Percentiles rank a stretch among this genome's conserved stretches.
phyloP scores from a whole-genome alignment of 2,329 filamentous ascomycete species.

The Colletotrichum cordylinicola region DNA sequence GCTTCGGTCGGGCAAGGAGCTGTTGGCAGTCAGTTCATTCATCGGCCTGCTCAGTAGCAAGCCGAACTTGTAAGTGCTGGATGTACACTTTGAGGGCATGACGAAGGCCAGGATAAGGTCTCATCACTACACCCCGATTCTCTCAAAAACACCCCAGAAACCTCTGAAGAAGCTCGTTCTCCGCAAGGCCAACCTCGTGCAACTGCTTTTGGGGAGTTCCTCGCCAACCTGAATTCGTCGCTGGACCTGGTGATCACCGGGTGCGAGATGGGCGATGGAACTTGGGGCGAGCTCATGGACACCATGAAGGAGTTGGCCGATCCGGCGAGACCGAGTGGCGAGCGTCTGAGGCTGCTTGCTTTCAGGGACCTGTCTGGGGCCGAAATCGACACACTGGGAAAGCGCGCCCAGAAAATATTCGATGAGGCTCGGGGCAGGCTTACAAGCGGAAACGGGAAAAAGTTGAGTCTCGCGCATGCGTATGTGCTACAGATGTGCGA shows the following conservation, averaged over 20 bases:
- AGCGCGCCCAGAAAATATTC: too few relatives aligned
- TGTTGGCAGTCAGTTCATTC: not conserved
- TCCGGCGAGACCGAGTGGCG: not conserved
- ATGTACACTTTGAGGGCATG: not conserved
- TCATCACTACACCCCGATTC: too few relatives aligned
- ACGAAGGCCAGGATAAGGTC: not conserved
- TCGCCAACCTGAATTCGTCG: not conserved
- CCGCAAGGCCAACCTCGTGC: not conserved
- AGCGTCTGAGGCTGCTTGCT: not conserved
- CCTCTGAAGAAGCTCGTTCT: not conserved
- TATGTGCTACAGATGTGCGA: not conserved
- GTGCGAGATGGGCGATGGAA: not conserved
- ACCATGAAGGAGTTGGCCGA: not conserved
- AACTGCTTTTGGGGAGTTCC: not conserved
- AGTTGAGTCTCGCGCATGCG: not conserved
- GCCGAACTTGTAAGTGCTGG: not conserved
- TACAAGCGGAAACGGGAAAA: not conserved
- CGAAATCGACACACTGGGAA: not conserved
- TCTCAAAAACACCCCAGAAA: too few relatives aligned
- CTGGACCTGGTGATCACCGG: not conserved
- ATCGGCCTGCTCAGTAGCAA: not conserved
- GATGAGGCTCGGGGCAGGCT: not conserved
- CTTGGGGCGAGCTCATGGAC: not conserved
- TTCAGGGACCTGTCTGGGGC: not conserved
- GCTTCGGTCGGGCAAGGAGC: not conserved